Conservation (phyloP, 805 yeast genomes). For the Ogataea pilisensis region DNA sequence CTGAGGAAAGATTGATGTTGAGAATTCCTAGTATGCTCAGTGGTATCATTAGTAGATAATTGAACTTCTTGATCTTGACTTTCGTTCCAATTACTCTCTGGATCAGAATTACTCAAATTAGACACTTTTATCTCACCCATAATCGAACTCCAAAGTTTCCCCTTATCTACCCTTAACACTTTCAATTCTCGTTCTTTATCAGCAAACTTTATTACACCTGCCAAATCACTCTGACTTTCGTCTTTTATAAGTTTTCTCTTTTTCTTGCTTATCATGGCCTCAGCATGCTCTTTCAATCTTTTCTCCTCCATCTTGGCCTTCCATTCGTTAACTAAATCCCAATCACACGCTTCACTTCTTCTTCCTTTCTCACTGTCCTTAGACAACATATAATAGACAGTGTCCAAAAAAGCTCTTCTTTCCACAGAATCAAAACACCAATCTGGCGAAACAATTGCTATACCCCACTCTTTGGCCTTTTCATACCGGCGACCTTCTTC, state of each 20-base stretch:
- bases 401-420: constrained; percentile 40
- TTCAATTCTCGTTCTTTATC: constrained; percentile 23
- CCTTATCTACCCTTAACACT: constrained; percentile 21
- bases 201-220: too few species aligned
- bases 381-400: constrained; percentile 35
- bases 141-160: constrained; percentile 23
- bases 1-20: neutral
- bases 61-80: neutral
- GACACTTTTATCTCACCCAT: constrained; percentile 18
- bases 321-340: constrained; percentile 30
- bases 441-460: constrained; percentile 51
- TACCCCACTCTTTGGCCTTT: constrained; percentile 50
- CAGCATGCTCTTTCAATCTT: constrained; percentile 2
- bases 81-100: constrained; percentile 7
- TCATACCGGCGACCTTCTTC: constrained; percentile 49
- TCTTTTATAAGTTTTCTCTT: too few species aligned
- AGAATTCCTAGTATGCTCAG: neutral
- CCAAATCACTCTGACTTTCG: too few species aligned
- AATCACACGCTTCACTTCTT: constrained; percentile 34
- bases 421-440: constrained; percentile 46
- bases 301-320: constrained; percentile 8
- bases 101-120: constrained; percentile 5
- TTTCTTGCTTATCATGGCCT: constrained; percentile 5
- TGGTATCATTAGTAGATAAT: neutral
- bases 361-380: constrained; percentile 18